Conservation (phyloP, 169 alveolate species). For the Cystoisospora suis region DNA sequence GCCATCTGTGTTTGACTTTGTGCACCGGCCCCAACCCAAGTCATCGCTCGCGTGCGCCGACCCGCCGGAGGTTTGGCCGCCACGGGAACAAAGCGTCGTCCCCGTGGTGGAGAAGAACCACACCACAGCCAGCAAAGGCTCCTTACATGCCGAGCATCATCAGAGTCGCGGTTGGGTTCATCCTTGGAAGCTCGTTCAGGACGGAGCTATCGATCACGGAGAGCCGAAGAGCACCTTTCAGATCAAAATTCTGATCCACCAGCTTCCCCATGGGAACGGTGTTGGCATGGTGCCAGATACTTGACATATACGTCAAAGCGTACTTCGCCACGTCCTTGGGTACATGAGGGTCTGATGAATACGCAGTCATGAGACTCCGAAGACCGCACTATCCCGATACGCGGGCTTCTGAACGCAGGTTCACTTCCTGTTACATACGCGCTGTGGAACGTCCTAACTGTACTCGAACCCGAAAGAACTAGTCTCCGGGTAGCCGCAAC, state of each 20-base stretch:
- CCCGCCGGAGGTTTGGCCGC: too few species aligned
- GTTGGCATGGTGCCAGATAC: conserved; percentile 69
- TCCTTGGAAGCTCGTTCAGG: conserved; percentile 59
- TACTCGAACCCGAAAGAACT: too few species aligned
- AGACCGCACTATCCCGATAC: too few species aligned
- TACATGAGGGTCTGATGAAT: conserved; percentile 44
- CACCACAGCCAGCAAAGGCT: too few species aligned
- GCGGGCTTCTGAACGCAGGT: too few species aligned
- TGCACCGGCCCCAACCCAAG: neutral
- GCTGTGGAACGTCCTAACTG: too few species aligned
- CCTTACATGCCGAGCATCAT: conserved; percentile 65
- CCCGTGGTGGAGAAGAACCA: too few species aligned
- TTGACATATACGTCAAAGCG: conserved; percentile 66
- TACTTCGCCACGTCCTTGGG: conserved; percentile 64
- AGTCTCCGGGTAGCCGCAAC: too few species aligned
- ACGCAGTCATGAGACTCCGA: too few species aligned
- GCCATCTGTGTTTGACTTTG: neutral
- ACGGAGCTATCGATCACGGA: conserved; percentile 67
- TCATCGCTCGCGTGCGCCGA: neutral
- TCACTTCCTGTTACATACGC: too few species aligned
- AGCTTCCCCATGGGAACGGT: conserved; percentile 69
- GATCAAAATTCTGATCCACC: conserved; percentile 64
- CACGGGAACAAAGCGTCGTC: too few species aligned
- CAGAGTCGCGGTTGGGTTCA: conserved; percentile 67
- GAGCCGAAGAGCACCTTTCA: conserved; percentile 57